Base-by-base conservation (phyloP, 2,329 filamentous ascomycete genomes). In the Zarea fungicola region DNA sequence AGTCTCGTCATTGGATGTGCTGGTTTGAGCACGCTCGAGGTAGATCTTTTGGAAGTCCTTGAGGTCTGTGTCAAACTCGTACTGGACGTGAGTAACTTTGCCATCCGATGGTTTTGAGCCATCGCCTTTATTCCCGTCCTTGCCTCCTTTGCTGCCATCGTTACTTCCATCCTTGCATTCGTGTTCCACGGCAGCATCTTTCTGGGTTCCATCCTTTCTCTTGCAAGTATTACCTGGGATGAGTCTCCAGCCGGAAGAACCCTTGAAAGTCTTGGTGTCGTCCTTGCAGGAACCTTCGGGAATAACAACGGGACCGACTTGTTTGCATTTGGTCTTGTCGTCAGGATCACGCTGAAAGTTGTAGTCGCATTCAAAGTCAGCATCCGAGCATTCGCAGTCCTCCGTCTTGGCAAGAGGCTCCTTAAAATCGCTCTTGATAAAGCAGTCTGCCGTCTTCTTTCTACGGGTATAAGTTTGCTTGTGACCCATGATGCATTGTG, bases 291-390 rank as follows among this genome's bases (percentile, higher is more conserved):
- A 77, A 7, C 81, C 88, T 40, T 87, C 77, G 0, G 91, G 90
- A 2, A 82, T 72, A 3, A 74, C 64, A 36, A 95, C 65, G 3
- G 78, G 72, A 0, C 80, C 83, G 22, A 75, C 78, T 7, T 79
- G 76, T 21, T 82, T 74, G 63, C 93, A 97, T 53, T 84, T 76
- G 42, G 78, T 80, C 45, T 79, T 76, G 53, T 92, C 81, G 4
- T 80, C 73, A 29, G 76, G 75, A 49, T 76, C 75, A 57, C 80
- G 80, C 51, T 83, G 72, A 63, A 96, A 97, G 65, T 95, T 95
- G 74, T 87, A 96, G 63, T 97, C 92, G 65, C 93, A 99, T 69
- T 99, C 93, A 64, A 95, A 99, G 65, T 99, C 95, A 28, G 76
- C 73, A 50, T 86, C 81, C 1, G 84, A 83, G 67, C 93, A 99